phyloP scores from a whole-genome alignment of 305 asterid genomes.

The Fraxinus dipetala region DNA sequence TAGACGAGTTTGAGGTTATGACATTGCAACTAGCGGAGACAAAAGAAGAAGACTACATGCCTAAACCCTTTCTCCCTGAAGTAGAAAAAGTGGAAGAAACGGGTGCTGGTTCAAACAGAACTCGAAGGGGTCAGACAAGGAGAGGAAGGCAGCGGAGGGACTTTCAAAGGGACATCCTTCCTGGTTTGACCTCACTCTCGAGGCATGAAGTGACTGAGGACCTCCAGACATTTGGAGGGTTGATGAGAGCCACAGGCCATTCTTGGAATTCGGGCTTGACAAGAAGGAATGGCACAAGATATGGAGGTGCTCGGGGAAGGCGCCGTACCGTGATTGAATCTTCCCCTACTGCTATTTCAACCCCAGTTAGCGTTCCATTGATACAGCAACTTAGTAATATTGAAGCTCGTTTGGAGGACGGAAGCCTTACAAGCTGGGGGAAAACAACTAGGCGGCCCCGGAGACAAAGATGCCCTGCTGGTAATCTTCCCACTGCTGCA shows the following conservation, averaged over 20 bases:
- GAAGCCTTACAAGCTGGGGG: conserved; percentile 93
- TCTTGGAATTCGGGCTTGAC: conserved; percentile 61
- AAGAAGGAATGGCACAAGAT: conserved; percentile 63
- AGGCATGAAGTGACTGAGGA: conserved; percentile 92
- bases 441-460: conserved; percentile 92
- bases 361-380: conserved; percentile 37
- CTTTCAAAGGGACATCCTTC: conserved; percentile 89
- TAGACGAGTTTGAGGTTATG: conserved; percentile 83
- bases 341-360: conserved; percentile 26
- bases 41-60: conserved; percentile 76
- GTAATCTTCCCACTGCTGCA: conserved; percentile 55
- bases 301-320: conserved; percentile 62
- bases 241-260: conserved; percentile 87
- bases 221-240: conserved; percentile 79
- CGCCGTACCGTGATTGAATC: conserved; percentile 48
- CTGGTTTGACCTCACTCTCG: conserved; percentile 70
- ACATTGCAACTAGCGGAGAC: conserved; percentile 60
- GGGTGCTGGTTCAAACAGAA: conserved; percentile 36
- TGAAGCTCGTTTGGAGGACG: conserved; percentile 66
- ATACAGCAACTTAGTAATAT: conserved; percentile 42
- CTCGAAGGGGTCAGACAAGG: conserved; percentile 79
- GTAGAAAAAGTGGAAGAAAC: conserved; percentile 41
- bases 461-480: conserved; percentile 79
- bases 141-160: conserved; percentile 94
- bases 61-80: conserved; percentile 60